These are phyloP conservation scores for Heterobasidion occidentale DNA, from an alignment of 1,284 basidiomycete species.

Conservation along the genomic window DNA sequence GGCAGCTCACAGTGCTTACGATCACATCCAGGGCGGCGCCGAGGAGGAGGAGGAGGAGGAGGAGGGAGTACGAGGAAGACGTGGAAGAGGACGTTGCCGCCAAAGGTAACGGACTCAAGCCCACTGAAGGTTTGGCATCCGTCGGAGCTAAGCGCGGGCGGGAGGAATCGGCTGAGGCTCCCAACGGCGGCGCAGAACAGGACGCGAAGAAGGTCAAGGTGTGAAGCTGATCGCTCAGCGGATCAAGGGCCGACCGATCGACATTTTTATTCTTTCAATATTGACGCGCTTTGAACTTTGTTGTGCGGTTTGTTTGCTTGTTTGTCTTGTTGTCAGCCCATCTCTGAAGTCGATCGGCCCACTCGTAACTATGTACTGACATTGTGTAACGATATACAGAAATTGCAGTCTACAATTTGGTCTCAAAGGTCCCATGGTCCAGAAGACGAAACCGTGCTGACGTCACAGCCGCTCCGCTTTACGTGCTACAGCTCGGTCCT, in stretches of 20 bases:
- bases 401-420: neutral
- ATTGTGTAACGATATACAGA: neutral
- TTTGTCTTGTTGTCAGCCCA: neutral
- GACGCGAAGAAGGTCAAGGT: neutral
- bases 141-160: neutral
- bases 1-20: no score
- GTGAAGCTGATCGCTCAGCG: neutral
- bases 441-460: neutral
- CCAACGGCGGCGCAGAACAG: neutral
- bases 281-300: neutral
- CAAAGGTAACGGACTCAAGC: neutral
- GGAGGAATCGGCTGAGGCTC: neutral
- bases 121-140: neutral
- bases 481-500: slow-evolving; percentile 44
- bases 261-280: neutral
- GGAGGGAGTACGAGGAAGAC: neutral
- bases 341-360: neutral
- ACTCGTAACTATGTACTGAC: neutral
- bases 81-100: neutral
- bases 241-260: no score
- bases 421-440: no score
- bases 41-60: neutral
- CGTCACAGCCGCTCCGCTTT: neutral
- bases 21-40: no score
- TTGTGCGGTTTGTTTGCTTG: neutral